Evolutionary conservation across 306 rosid species (phyloP), one percentile per base, ranked within the genome.

Genomic region (Cicer pinnatifidum): DNA sequence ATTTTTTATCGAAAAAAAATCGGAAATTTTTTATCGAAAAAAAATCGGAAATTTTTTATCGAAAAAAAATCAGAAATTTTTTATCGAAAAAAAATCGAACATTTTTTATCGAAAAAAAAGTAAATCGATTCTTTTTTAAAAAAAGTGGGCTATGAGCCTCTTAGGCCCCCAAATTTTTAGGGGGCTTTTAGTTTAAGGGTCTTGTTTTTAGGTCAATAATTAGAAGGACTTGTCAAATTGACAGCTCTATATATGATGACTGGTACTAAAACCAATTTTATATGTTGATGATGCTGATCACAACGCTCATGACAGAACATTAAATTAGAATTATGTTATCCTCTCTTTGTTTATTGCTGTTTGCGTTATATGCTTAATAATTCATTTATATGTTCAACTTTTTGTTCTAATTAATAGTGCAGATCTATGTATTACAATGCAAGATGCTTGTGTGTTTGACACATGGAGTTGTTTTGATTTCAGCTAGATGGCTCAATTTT

Each of bases 401-500:
- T 60, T 20, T 65, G 45, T 45, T 13, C 5, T 35, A 35, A 16
- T 46, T 37, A 33, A 23, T 56, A 47, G 38, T 70, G 53, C 43
- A 66, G 56, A 40, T 47, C 47, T 71, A 45, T 48, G 37, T 48
- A 39, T 66, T 44, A 51, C 71, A 66, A 43, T 33, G 37, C 28
- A 15, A 16, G 52, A 44, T 76, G 46, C 53, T 60, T 67, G 51
- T 46, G 45, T 69, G 80, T 69, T 79, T 87, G 78, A 88, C 77
- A 58, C 68, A 69, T 62, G 64, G 23, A 62, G 65, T 63, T 81
- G 69, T 75, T 82, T 82, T 69, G 67, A 70, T 84, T 91, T 83
- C 96, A 94, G 98, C 91, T 80, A 85, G 92, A 87, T 94, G 98
- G 98, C 98, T 96, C 81, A 91, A 87, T 80, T 94, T 94, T 82